Conservation (phyloP, 140 eudicot species). For the Cichorium intybus region DNA sequence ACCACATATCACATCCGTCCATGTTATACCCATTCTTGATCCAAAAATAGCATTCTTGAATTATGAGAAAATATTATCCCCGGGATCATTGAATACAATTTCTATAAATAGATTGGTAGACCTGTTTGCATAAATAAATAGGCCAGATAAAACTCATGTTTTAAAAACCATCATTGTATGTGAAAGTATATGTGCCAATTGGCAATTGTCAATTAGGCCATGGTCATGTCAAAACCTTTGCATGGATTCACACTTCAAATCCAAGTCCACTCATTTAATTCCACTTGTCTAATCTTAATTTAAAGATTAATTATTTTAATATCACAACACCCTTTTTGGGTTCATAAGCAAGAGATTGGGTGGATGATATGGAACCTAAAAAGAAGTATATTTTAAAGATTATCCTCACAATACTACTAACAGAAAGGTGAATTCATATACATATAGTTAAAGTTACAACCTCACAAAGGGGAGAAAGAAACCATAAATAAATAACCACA, state of each 20-base stretch:
- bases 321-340: slow-evolving; percentile 10
- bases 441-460: slow-evolving; percentile 24
- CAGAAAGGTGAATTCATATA: slow-evolving; percentile 22
- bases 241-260: slow-evolving; percentile 15
- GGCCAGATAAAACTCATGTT: background rate
- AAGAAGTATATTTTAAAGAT: slow-evolving; percentile 25
- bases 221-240: slow-evolving; percentile 19
- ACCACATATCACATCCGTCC: background rate
- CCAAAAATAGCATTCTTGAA: background rate
- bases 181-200: background rate
- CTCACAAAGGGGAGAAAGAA: slow-evolving; percentile 14
- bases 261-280: slow-evolving; percentile 2
- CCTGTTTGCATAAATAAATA: background rate
- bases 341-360: slow-evolving; percentile 10
- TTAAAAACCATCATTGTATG: background rate
- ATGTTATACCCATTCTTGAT: background rate
- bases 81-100: background rate
- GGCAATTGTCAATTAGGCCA: slow-evolving; percentile 11
- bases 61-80: background rate
- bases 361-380: slow-evolving; percentile 27
- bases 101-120: background rate
- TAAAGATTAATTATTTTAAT: slow-evolving; percentile 12
- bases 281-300: slow-evolving; percentile 24
- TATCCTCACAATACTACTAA: slow-evolving; percentile 29
- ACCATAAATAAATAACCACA: slow-evolving; percentile 3